phyloP scores from a whole-genome alignment of 2,329 filamentous ascomycete genomes.

The Alternaria sp. region DNA sequence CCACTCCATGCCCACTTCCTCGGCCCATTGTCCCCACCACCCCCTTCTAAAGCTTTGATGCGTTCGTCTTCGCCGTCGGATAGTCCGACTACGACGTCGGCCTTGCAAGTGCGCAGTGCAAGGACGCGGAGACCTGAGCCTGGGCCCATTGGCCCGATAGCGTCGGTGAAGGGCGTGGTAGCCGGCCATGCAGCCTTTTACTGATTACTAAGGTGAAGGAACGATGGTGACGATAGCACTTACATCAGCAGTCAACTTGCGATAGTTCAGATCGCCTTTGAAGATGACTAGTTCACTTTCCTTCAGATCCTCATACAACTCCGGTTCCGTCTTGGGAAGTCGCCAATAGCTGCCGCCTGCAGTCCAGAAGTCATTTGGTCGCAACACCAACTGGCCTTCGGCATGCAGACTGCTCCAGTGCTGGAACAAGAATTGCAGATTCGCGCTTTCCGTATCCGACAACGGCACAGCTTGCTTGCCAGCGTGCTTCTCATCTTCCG shows the following conservation, averaged over 20 bases:
- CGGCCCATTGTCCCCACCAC: conserved; percentile 72
- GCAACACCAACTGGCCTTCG: conserved; percentile 82
- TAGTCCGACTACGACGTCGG: conserved; percentile 93
- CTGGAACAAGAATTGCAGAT: conserved; percentile 79
- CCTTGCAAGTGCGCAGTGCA: conserved; percentile 92
- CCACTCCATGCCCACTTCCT: conserved; percentile 95
- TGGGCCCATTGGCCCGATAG: conserved; percentile 84
- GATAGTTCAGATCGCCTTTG: conserved; percentile 97
- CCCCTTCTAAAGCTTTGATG: conserved; percentile 71
- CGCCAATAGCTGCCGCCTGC: conserved; percentile 88
- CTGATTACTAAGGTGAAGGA: conserved; percentile 16
- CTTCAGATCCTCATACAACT: conserved; percentile 79
- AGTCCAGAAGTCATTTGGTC: conserved; percentile 93
- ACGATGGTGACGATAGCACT: conserved; percentile 49
- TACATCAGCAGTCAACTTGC: conserved; percentile 90
- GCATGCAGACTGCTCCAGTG: conserved; percentile 82
- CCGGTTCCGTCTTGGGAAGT: conserved; percentile 72
- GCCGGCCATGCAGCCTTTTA: conserved; percentile 78
- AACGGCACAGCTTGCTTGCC: conserved; percentile 69
- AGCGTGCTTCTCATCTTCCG: conserved; percentile 67
- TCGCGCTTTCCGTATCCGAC: conserved; percentile 69
- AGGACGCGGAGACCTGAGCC: conserved; percentile 84
- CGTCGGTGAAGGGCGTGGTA: conserved; percentile 83
- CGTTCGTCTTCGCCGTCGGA: conserved; percentile 82
- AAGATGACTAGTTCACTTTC: conserved; percentile 88